Base-by-base conservation (phyloP, 345 rosid species). In the Sisymbrium irio region DNA sequence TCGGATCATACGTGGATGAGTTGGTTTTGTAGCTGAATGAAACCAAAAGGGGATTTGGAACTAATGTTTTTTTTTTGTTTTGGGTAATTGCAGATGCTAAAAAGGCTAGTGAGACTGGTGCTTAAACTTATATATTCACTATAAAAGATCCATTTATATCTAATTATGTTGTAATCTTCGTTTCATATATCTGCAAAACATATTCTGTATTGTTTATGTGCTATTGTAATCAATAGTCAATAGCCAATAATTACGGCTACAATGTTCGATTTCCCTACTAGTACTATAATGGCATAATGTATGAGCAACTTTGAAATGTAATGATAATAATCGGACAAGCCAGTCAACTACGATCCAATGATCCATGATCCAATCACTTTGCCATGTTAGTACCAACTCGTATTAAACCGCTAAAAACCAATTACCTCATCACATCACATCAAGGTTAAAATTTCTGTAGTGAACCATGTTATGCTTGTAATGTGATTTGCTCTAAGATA, bases 41-140 rank as follows among this genome's bases (percentile, higher is more conserved):
- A 42, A 58, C 14, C 40, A 36, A 59, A 36, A 70, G 13, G 6
- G 22, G 36, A 51, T 11, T 41, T 62, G 62, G 17, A 18, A 41
- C 54, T 73, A 18, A 28, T 65, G 42, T 25, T 45, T 41, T 36
- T 57, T 36, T 6, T 10, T 3, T n/a, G n/a, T 11, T 1, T 11
- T 22, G 5, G 37, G 61, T 59, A 4, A 46, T 18, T 74, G 37
- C 72, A 74, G 78, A 66, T 64, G 50, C 77, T 32, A 30, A 45
- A 57, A 65, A 3, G 71, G 41, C 22, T 17, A 18, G 71, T 22
- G 71, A 65, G 59, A 64, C 49, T 22, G 71, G 71, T 44, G 57
- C 69, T 44, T 73, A 25, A 56, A 35, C 39, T 53, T n/a, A n/a
- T 46, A n/a, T 15, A 55, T 50, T 40, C 32, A 35, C 39, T 2